phyloP scores from a whole-genome alignment of 192 early-diverging fungal genomes.

The Umbelopsis isabellina region DNA sequence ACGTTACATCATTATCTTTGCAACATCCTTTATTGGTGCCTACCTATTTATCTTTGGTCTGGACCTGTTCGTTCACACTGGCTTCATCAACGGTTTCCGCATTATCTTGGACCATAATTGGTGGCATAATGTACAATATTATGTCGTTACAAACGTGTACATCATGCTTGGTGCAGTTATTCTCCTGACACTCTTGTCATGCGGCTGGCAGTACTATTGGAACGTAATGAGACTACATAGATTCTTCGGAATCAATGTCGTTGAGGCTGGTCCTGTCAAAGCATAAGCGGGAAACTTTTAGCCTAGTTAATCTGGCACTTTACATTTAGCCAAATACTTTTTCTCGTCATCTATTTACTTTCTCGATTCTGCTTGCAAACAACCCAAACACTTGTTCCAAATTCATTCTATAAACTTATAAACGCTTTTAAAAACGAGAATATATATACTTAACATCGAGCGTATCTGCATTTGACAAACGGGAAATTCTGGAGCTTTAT shows the following conservation, averaged over 20 bases:
- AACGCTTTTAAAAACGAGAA: too few species aligned
- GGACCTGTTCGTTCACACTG: slow-evolving; percentile 59
- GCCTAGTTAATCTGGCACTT: not conserved
- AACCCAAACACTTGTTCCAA: too few species aligned
- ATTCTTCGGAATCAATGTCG: slow-evolving; percentile 39
- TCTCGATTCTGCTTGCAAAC: too few species aligned
- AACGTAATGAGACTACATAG: slow-evolving; percentile 34
- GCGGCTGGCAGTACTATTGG: slow-evolving; percentile 44
- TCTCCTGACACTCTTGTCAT: slow-evolving; percentile 20
- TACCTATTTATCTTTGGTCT: slow-evolving; percentile 56
- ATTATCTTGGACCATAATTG: slow-evolving; percentile 33
- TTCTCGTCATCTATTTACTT: too few species aligned
- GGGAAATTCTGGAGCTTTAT: too few species aligned
- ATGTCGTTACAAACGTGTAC: slow-evolving; percentile 25
- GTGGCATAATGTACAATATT: slow-evolving; percentile 31
- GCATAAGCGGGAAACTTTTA: not conserved
- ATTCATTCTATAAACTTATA: too few species aligned
- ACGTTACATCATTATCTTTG: slow-evolving; percentile 47
- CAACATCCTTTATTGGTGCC: slow-evolving; percentile 51
- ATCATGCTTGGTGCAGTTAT: slow-evolving; percentile 35
- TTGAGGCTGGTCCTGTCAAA: slow-evolving; percentile 18
- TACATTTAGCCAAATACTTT: not conserved
- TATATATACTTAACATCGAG: too few species aligned
- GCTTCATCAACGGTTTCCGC: slow-evolving; percentile 45
- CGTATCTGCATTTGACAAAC: too few species aligned